Percentiles rank a stretch among this genome's conserved stretches.
phyloP scores from a whole-genome alignment of 139 green algal genomes.

The Chlorella vulgaris region DNA sequence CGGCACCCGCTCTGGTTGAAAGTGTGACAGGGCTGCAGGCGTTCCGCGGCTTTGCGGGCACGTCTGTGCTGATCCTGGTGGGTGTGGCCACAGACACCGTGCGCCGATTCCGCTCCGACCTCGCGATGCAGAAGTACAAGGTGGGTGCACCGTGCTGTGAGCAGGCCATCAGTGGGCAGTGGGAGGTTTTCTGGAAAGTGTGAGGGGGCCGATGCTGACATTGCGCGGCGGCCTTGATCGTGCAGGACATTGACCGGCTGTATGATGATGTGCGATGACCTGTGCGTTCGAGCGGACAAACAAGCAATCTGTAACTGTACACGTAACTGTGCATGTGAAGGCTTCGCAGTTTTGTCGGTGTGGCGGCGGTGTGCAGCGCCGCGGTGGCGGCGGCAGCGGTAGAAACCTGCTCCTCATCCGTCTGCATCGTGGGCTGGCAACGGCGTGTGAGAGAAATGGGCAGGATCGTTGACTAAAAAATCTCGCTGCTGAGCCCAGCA shows the following conservation, averaged over 20 bases:
- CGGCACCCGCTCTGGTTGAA: slow-evolving; percentile 88
- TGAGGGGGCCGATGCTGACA: too few species aligned
- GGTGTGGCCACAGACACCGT: slow-evolving; percentile 97
- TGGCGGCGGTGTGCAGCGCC: too few species aligned
- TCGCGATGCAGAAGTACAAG: slow-evolving; percentile 91
- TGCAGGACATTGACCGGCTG: slow-evolving; percentile 63
- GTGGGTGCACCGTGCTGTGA: too few species aligned
- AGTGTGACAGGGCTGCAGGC: slow-evolving; percentile 76
- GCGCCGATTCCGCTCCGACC: slow-evolving; percentile 85
- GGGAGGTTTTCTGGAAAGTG: slow-evolving; percentile 79
- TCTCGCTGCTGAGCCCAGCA: too few species aligned
- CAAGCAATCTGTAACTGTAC: neutral
- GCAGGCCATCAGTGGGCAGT: slow-evolving; percentile 34
- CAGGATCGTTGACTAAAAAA: too few species aligned
- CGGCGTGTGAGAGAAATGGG: too few species aligned
- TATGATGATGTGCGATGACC: slow-evolving; percentile 36
- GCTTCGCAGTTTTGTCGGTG: too few species aligned
- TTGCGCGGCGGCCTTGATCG: too few species aligned
- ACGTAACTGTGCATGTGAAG: neutral
- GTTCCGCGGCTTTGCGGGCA: slow-evolving; percentile 96
- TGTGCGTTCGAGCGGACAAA: neutral
- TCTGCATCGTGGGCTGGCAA: too few species aligned
- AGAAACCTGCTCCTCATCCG: too few species aligned
- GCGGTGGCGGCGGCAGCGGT: too few species aligned
- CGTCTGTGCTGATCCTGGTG: slow-evolving; percentile 90